phyloP scores from a whole-genome alignment of 169 alveolate species.

The Theileria parva region DNA sequence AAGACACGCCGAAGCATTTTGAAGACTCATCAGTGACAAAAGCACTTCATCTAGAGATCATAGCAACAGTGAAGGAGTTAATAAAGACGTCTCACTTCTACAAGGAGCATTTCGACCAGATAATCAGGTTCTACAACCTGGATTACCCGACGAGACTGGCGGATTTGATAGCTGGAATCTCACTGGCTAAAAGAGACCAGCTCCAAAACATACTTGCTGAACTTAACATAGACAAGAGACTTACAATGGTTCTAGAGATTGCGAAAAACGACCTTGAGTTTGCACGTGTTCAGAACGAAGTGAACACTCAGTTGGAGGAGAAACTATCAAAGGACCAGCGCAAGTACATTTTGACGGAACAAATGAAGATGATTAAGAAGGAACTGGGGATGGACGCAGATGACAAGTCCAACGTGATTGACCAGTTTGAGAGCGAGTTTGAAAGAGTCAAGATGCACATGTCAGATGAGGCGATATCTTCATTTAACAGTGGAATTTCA shows the following conservation, averaged over 20 bases:
- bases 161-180: constrained; percentile 80
- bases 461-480: constrained; percentile 47
- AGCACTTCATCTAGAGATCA: constrained; percentile 77
- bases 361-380: constrained; percentile 76
- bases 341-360: constrained; percentile 73
- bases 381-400: constrained; percentile 82
- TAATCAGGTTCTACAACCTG: constrained; percentile 73
- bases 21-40: constrained; percentile 64
- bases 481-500: constrained; percentile 37
- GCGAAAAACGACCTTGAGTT: constrained; percentile 80
- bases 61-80: constrained; percentile 77
- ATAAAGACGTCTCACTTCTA: constrained; percentile 77
- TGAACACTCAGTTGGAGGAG: constrained; percentile 74
- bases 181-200: constrained; percentile 77
- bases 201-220: constrained; percentile 77
- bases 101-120: constrained; percentile 82
- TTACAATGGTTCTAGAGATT: constrained; percentile 74
- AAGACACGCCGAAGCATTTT: constrained; percentile 49
- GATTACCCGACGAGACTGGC: constrained; percentile 79
- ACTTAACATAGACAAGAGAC: constrained; percentile 72
- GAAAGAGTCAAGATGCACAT: constrained; percentile 10
- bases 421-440: constrained; percentile 49
- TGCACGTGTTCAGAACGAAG: constrained; percentile 74
- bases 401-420: constrained; percentile 74
- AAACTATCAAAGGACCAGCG: constrained; percentile 79